Evolutionary conservation across 495 filamentous ascomycete genomes (phyloP), one percentile per base, ranked within the genome.

Genomic region (Bryoglossum gracile): DNA sequence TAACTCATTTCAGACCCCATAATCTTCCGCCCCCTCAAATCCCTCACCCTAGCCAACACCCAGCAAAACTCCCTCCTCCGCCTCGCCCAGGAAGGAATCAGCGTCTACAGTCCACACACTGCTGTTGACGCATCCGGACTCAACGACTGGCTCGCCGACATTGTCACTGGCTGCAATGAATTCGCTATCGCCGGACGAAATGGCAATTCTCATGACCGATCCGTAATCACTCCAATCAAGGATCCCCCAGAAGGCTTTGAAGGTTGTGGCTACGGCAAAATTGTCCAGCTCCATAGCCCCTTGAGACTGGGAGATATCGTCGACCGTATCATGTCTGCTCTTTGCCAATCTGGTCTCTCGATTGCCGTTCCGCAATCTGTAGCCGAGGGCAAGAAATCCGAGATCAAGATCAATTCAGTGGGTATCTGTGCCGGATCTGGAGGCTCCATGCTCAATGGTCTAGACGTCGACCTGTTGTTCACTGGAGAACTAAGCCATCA

Each of bases 401-500:
- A 71, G 19, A 75, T 83, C 32, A 63, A 61, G 33, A 83, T 89
- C 49, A 65, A 67, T 10, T 80, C 73, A 8, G 63, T 84, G 1
- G 81, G 67, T 5, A 66, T 97, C 32, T 96, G 91, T 54, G 90
- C 92, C 2, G 92, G 92, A 0, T 88, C 82, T 1, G 92, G 92
- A 0, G 80, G 77, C 3, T 75, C 80, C 25, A 69, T 95, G 10
- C 75, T 98, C 48, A 74, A 82, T 41, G 73, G 81, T 43, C 70
- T 80, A 14, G 70, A 75, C 19, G 74, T 83, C 3, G 89, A 96
- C 60, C 67, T 96, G 21, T 65, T 90, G 0, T 84, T 97, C 50
- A 97, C 91, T 0, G 92, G 92, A 6, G 92, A 98, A 63, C 77
- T 97, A 76, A 83, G 78, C 43, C 92, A 98, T 63, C 92, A 98